These are phyloP conservation scores for Cyclocybe cylindracea DNA, from an alignment of 768 basidiomycete genomes.

Conservation along the genomic window DNA sequence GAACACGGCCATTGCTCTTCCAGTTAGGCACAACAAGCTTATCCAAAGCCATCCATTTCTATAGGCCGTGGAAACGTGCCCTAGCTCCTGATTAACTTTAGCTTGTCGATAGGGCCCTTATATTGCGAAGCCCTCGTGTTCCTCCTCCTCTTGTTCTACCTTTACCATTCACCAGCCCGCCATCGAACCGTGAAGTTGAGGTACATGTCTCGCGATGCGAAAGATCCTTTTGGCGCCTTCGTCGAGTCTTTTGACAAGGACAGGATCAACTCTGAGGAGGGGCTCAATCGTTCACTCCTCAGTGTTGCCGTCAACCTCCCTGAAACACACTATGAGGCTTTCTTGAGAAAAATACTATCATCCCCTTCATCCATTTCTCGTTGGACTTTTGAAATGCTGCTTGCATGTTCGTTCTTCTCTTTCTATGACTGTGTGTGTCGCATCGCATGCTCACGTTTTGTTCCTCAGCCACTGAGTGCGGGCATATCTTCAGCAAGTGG, in stretches of 20 bases:
- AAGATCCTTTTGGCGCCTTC: background rate
- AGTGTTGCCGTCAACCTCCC: background rate
- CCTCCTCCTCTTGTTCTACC: too few species aligned
- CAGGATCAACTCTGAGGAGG: slow-evolving; percentile 2
- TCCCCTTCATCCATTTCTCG: slow-evolving; percentile 2
- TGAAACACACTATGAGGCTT: slow-evolving; percentile 1
- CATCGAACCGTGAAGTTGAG: too few species aligned
- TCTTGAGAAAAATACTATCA: slow-evolving; percentile 6
- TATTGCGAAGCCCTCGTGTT: too few species aligned
- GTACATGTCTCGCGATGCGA: too few species aligned
- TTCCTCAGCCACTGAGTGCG: slow-evolving; percentile 5
- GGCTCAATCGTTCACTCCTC: background rate
- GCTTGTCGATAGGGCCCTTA: too few species aligned
- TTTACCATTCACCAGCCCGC: too few species aligned
- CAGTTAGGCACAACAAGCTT: too few species aligned
- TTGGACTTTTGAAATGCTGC: slow-evolving; percentile 11
- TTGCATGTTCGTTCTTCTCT: slow-evolving; percentile 12
- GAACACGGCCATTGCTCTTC: too few species aligned
- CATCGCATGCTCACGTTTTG: background rate
- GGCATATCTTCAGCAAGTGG: slow-evolving; percentile 1
- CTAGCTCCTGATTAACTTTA: too few species aligned
- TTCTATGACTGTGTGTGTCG: background rate
- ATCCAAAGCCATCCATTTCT: too few species aligned
- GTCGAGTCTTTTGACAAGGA: slow-evolving; percentile 5
- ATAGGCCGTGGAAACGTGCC: too few species aligned